Evolutionary conservation across 257 asterid species (phyloP).

Genomic region (Plantago ovata): DNA sequence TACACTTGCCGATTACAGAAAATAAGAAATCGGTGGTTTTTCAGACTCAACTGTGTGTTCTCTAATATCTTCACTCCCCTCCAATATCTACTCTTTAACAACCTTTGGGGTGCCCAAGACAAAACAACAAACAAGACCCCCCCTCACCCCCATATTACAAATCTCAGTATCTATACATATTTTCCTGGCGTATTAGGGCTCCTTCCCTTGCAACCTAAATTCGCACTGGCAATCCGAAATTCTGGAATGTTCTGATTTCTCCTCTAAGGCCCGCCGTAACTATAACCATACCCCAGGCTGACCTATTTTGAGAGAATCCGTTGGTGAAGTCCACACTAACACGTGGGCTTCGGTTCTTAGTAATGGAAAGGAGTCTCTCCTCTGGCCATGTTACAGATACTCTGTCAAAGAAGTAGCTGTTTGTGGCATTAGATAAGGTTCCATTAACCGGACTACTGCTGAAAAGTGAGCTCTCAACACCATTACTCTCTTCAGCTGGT

Average conservation of each 20-base stretch:
- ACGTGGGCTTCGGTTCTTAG: slow-evolving; percentile 61
- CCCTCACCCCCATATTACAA: slow-evolving; percentile 50
- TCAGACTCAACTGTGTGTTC: slow-evolving; percentile 32
- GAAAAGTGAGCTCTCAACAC: slow-evolving; percentile 43
- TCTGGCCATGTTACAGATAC: slow-evolving; percentile 90
- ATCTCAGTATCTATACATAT: slow-evolving; percentile 69
- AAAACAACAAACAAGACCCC: slow-evolving; percentile 5
- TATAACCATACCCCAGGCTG: slow-evolving; percentile 92
- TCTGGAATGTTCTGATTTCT: slow-evolving; percentile 85
- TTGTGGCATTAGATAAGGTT: slow-evolving; percentile 46
- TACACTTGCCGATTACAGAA: slow-evolving; percentile 72
- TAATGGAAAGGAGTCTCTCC: slow-evolving; percentile 63
- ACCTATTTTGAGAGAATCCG: slow-evolving; percentile 47
- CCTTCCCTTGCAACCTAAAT: slow-evolving; percentile 30
- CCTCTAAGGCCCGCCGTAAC: slow-evolving; percentile 92
- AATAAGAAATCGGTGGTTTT: slow-evolving; percentile 43
- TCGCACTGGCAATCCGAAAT: slow-evolving; percentile 84
- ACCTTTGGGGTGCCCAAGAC: slow-evolving; percentile 21
- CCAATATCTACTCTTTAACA: slow-evolving; percentile 18
- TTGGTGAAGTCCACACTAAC: slow-evolving; percentile 59
- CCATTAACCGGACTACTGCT: slow-evolving; percentile 59
- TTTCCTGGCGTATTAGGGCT: slow-evolving; percentile 10
- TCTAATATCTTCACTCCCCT: slow-evolving; percentile 22
- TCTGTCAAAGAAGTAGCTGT: slow-evolving; percentile 68
- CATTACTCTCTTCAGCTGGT: slow-evolving; percentile 53